phyloP scores from a whole-genome alignment of 345 rosid genomes.

The Brassica carinata region DNA sequence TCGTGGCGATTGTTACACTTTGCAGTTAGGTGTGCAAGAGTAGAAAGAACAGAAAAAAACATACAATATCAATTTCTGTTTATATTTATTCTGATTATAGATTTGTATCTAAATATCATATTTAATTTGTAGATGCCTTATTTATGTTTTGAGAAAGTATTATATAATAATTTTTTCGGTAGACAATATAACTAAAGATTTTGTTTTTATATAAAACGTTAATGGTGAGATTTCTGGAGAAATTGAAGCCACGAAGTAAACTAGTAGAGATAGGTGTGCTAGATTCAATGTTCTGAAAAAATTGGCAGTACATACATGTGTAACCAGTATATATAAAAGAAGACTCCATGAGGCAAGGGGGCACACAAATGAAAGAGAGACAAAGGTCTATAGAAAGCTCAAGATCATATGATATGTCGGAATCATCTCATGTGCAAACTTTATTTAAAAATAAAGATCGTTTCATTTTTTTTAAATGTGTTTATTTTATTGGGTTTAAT shows the following conservation, averaged over 20 bases:
- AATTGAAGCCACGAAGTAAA: slow-evolving; percentile 5
- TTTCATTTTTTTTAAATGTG: background rate
- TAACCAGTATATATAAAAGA: slow-evolving; percentile 7
- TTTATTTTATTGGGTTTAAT: background rate
- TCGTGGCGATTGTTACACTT: background rate
- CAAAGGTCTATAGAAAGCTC: slow-evolving; percentile 40
- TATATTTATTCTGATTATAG: background rate
- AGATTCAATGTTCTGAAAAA: slow-evolving; percentile 27
- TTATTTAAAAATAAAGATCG: background rate
- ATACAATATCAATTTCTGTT: background rate
- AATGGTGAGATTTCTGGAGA: background rate
- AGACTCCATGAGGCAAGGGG: slow-evolving; percentile 32
- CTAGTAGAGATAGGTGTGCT: slow-evolving; percentile 8
- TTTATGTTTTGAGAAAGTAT: background rate
- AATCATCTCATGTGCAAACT: slow-evolving; percentile 44
- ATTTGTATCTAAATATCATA: background rate
- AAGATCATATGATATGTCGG: slow-evolving; percentile 42
- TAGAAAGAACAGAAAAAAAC: no score
- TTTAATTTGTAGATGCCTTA: background rate
- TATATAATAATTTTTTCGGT: no score
- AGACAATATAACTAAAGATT: background rate
- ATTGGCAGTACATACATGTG: slow-evolving; percentile 34
- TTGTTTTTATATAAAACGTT: background rate
- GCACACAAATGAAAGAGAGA: slow-evolving; percentile 32
- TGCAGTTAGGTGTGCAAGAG: background rate